phyloP scores from a whole-genome alignment of 805 yeast genomes.

The Starmerella vitae region DNA sequence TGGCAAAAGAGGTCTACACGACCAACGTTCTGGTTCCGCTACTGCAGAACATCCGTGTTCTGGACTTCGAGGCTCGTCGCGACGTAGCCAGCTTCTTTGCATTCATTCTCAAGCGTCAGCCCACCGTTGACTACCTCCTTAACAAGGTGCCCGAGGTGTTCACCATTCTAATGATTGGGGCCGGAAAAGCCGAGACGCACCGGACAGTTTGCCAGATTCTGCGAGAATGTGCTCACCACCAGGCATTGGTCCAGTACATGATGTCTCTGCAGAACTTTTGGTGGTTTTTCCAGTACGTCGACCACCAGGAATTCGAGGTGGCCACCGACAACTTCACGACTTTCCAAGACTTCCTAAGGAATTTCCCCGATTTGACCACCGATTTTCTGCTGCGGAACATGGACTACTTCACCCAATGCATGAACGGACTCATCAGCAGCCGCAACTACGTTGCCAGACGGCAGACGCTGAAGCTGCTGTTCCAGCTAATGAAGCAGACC shows the following conservation, averaged over 20 bases:
- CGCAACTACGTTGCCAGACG: slow-evolving; percentile 85
- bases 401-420: slow-evolving; percentile 42
- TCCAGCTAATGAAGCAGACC: slow-evolving; percentile 56
- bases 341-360: slow-evolving; percentile 50
- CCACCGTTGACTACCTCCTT: slow-evolving; percentile 74
- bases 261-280: slow-evolving; percentile 54
- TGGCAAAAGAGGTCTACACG: slow-evolving; percentile 68
- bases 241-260: slow-evolving; percentile 47
- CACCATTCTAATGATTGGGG: slow-evolving; percentile 48
- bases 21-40: slow-evolving; percentile 56
- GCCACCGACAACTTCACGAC: slow-evolving; percentile 84
- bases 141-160: slow-evolving; percentile 49
- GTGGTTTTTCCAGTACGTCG: slow-evolving; percentile 70
- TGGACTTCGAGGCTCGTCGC: slow-evolving; percentile 84
- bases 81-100: slow-evolving; percentile 63
- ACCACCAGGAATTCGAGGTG: slow-evolving; percentile 66
- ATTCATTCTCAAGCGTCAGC: slow-evolving; percentile 65
- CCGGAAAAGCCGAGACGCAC: slow-evolving; percentile 61
- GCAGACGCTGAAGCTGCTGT: slow-evolving; percentile 64
- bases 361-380: slow-evolving; percentile 54
- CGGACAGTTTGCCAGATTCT: slow-evolving; percentile 63
- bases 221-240: slow-evolving; percentile 74
- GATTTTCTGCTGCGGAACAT: slow-evolving; percentile 53
- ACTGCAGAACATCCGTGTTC: slow-evolving; percentile 42
- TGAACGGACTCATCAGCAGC: slow-evolving; percentile 59